Evolutionary conservation across 2,329 filamentous ascomycete genomes (phyloP), one percentile per base, ranked within the genome.

Genomic region (Scytalidium lignicola): DNA sequence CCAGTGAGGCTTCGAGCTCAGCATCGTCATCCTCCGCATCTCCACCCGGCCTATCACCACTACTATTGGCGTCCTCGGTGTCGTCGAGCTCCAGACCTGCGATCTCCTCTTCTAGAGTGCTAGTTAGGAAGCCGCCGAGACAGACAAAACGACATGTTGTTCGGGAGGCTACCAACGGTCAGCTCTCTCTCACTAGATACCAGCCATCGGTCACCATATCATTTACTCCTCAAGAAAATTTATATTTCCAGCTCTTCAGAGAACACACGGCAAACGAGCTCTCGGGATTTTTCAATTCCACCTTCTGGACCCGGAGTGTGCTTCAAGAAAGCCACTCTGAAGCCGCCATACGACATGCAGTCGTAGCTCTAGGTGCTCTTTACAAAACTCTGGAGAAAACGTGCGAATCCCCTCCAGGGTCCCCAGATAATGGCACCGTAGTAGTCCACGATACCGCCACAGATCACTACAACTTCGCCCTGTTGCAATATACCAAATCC

Each of bases 361-460:
- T 86, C 9, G 74, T 86, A 20, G 83, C 83, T 5, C 68, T 87
- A 7, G 83, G 82, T 15, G 81, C 82, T 3, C 67, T 87, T 37
- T 85, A 86, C 64, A 85, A 85, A 63, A 84, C 81, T 1, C 65
- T 85, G 6, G 82, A 85, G 60, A 76, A 77, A 53, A 74, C 75
- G 2, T 70, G 74, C 2, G 74, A 74, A 2, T 64, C 67, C 6
- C 77, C 76, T 3, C 76, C 76, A 1, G 52, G 55, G 13, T 62
- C 64, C 0, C 60, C 58, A 17, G 59, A 63, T 2, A 50, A 52
- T 19, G 45, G 43, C 48, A 44, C 50, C n/a, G n/a, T n/a, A 48
- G 57, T 46, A 45, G 47, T 43, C 46, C 50, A 55, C 1, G 70
- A 74, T 43, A 69, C 70, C 32, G 71, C 74, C 1, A 63, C 65